Evolutionary conservation across 1,284 basidiomycete genomes (phyloP), one percentile per base, ranked within the genome.

Genomic region (Salmacisia buchloeana): DNA sequence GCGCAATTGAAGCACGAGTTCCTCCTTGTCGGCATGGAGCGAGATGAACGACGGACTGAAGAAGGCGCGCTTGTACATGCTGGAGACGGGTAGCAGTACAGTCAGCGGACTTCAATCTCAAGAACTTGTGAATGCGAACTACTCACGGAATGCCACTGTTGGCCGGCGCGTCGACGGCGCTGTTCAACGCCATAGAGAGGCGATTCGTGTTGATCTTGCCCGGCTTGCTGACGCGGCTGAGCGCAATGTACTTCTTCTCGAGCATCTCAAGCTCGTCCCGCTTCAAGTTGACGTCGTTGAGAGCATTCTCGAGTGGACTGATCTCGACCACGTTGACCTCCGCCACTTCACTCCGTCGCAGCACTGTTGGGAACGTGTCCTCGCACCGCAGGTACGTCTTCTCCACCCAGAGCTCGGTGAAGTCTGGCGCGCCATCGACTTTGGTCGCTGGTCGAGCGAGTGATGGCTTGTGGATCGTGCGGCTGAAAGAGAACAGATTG

Each of bases 321-420:
- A 96, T 87, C 79, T 94, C 89, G 57, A 87, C 83, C 38, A 89
- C 82, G 46, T 88, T 84, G 38, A 88, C 82, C 39, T 86, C 87
- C n/a, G 92, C 83, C 33, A 97, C 86, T 76, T 97, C 92, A 4
- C 92, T 93, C 18, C 94, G 86, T 45, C 90, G 87, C 38, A 97
- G 84, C 2, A 97, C 89, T 0, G 92, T 93, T 0, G 94, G 94
- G 81, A 98, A 92, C 0, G 87, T 85, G 71, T 94, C 91, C 78
- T 94, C 91, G 60, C 81, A 82, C 18, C 72, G 69, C 27, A 77
- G 59, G 43, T 69, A 74, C 18, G 75, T 75, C 83, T 94, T 97
- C 78, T 96, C 92, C 0, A 89, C 82, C 92, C 92, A 97, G 23
- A 70, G 62, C 61, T 68, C 69, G 9, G 68, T 60, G 5, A 64